Conservation (phyloP, 2,329 filamentous ascomycete species). For the Alternaria dauci region DNA sequence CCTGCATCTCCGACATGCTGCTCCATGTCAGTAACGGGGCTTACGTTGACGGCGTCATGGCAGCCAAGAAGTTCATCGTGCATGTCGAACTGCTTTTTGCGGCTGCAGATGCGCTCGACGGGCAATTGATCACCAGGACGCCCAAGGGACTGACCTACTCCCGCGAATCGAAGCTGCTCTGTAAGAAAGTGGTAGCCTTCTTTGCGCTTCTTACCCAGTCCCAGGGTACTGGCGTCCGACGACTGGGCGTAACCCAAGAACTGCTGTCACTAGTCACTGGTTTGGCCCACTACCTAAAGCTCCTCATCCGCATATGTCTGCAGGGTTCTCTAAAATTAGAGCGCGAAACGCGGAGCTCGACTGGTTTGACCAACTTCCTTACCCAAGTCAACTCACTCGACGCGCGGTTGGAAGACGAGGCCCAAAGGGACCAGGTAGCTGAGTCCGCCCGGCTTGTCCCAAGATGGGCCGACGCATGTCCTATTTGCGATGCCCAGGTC, state of each 20-base stretch:
- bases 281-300: slow-evolving; percentile 94
- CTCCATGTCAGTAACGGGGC: slow-evolving; percentile 97
- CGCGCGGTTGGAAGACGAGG: slow-evolving; percentile 46
- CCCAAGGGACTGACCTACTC: slow-evolving; percentile 90
- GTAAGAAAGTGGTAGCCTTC: slow-evolving; percentile 99
- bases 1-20: slow-evolving; percentile 99
- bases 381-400: slow-evolving; percentile 87
- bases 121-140: slow-evolving; percentile 71
- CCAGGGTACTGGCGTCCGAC: slow-evolving; percentile 86
- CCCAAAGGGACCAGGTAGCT: slow-evolving; percentile 50
- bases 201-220: slow-evolving; percentile 95
- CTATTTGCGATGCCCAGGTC: slow-evolving; percentile 82
- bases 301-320: slow-evolving; percentile 94
- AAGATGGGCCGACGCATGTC: slow-evolving; percentile 75
- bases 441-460: slow-evolving; percentile 56
- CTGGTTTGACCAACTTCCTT: slow-evolving; percentile 83
- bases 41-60: slow-evolving; percentile 92
- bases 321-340: slow-evolving; percentile 93
- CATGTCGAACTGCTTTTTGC: slow-evolving; percentile 94
- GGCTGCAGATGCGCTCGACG: slow-evolving; percentile 85
- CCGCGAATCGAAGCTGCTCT: slow-evolving; percentile 97
- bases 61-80: slow-evolving; percentile 94
- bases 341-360: slow-evolving; percentile 76
- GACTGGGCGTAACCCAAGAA: slow-evolving; percentile 96
- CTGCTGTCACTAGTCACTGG: slow-evolving; percentile 97